Evolutionary conservation across 2,329 filamentous ascomycete species (phyloP), one percentile per base, ranked within the genome.

Genomic region (Calcarisporium arbuscula): DNA sequence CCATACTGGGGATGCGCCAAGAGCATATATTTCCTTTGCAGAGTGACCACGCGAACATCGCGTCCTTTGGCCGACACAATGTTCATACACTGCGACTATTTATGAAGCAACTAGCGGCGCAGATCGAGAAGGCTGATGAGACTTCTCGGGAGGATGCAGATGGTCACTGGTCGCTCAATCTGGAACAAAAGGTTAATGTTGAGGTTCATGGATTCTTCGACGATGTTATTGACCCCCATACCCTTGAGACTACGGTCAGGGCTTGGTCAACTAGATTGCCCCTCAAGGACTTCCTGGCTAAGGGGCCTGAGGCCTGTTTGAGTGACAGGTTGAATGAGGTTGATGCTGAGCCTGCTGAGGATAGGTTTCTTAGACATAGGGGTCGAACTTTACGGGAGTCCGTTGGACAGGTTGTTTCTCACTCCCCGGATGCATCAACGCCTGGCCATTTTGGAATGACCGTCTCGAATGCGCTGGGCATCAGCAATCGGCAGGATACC

Each of bases 161-260:
- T 11, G 49, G 52, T 0, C 69, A 72, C 33, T 66, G 62, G 25
- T 61, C 66, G 0, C 43, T 80, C 16, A 57, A 61, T 22, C 61
- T 79, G 2, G 65, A 70, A 28, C 60, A 67, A 16, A 67, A 68
- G 28, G 71, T 79, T 23, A 70, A 67, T 32, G 63, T 80, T 4
- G 76, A 80, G 43, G 56, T 65, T 0, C 61, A 64, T 30, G 76
- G 75, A 0, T 81, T 80, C 47, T 80, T 78, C 36, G 72, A 77
- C 30, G n/a, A n/a, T n/a, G n/a, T n/a, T n/a, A n/a, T n/a, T 73
- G 79, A 30, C 53, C 35, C 22, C 39, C 38, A 4, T 34, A 25
- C 16, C 19, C 27, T 12, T 28, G 37, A 32, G 18, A 34, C 32
- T 3, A 63, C 61, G 0, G 60, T 73, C 5, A 58, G 72, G 4